These are phyloP conservation scores for Hygrophoropsis aurantiaca DNA, from an alignment of 768 basidiomycete species.

Conservation along the genomic window DNA sequence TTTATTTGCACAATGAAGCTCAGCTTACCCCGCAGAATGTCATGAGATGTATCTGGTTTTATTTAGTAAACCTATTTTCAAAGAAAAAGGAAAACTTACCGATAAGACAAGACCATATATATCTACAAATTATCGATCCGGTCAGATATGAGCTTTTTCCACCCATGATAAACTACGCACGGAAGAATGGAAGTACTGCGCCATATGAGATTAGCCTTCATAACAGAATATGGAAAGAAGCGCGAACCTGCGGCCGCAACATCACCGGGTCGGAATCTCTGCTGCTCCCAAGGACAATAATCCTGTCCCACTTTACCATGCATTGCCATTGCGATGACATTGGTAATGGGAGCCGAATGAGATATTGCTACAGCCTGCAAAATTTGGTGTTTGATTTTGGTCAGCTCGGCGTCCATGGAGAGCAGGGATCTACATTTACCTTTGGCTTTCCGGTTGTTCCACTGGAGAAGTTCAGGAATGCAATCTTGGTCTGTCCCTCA, in stretches of 20 bases:
- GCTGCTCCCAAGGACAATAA: slow-evolving; percentile 34
- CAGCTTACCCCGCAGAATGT: slow-evolving; percentile 52
- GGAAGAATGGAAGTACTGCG: slow-evolving; percentile 60
- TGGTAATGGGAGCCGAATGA: slow-evolving; percentile 64
- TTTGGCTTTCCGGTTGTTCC: slow-evolving; percentile 65
- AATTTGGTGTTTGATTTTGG: too few species aligned
- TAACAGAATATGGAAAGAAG: slow-evolving; percentile 5
- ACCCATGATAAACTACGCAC: slow-evolving; percentile 47
- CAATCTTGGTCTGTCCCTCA: slow-evolving; percentile 60
- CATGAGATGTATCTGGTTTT: slow-evolving; percentile 48
- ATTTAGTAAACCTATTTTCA: slow-evolving; percentile 10
- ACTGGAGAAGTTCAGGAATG: slow-evolving; percentile 72
- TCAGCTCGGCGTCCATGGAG: too few species aligned
- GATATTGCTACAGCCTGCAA: slow-evolving; percentile 67
- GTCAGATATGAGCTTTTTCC: too few species aligned
- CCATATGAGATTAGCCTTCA: neutral
- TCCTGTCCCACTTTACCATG: slow-evolving; percentile 47
- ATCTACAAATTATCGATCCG: slow-evolving; percentile 33
- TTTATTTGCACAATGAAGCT: neutral
- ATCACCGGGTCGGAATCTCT: slow-evolving; percentile 54
- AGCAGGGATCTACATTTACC: slow-evolving; percentile 15
- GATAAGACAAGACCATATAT: slow-evolving; percentile 61
- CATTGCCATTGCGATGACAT: slow-evolving; percentile 57
- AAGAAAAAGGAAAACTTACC: slow-evolving; percentile 33
- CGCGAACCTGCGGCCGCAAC: slow-evolving; percentile 53